These are phyloP conservation scores for Diplocarpon rosae DNA, from an alignment of 2,329 filamentous ascomycete species.

Conservation along the genomic window DNA sequence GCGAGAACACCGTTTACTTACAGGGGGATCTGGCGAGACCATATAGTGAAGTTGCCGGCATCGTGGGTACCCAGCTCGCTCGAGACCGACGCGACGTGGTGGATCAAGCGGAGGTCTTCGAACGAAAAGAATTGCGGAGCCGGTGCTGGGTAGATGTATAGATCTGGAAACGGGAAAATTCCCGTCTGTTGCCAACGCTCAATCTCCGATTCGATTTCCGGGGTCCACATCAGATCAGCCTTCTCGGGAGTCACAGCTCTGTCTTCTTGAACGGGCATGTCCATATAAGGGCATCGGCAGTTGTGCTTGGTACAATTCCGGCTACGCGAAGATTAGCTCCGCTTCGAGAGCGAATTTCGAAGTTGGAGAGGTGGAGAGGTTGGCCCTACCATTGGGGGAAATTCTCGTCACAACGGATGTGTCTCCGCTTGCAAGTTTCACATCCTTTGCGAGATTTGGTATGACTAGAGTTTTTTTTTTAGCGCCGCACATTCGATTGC, in stretches of 20 bases:
- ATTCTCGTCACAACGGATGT: conserved; percentile 95
- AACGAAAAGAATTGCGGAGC: conserved; percentile 61
- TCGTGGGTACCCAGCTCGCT: conserved; percentile 68
- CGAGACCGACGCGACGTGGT: conserved; percentile 80
- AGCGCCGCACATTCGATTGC: neutral
- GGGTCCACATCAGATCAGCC: conserved; percentile 71
- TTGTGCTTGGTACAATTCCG: conserved; percentile 99
- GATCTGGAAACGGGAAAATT: conserved; percentile 72
- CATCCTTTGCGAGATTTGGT: conserved; percentile 98
- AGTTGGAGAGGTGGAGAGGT: neutral
- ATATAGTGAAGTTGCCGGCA: conserved; percentile 76
- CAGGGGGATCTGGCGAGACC: conserved; percentile 89
- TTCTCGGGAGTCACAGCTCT: conserved; percentile 50
- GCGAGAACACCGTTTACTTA: conserved; percentile 37
- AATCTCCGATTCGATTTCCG: conserved; percentile 72
- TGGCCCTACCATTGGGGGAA: conserved; percentile 86
- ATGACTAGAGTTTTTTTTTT: conserved; percentile 49
- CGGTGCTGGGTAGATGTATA: conserved; percentile 65
- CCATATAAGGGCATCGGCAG: conserved; percentile 96
- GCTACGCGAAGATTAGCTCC: conserved; percentile 37
- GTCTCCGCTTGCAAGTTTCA: conserved; percentile 93
- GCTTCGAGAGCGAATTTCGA: neutral
- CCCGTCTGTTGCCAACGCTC: conserved; percentile 76
- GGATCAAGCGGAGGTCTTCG: conserved; percentile 77
- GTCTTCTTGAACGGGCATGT: conserved; percentile 59